Evolutionary conservation across 2,329 filamentous ascomycete species (phyloP).

Genomic region (Tympanopsis confertula): DNA sequence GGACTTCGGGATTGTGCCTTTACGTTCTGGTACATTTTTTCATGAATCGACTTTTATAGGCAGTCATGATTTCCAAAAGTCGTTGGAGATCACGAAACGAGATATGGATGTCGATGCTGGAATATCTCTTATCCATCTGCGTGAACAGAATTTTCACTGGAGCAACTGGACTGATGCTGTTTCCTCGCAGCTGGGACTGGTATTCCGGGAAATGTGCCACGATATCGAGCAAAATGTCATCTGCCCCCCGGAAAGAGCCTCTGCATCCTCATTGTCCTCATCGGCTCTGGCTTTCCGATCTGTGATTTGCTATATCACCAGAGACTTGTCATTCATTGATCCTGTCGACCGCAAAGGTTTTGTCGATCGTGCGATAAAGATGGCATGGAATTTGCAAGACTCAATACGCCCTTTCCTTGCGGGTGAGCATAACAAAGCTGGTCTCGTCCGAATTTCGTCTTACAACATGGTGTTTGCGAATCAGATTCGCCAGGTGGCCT

Average conservation of each 20-base stretch:
- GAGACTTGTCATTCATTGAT: constrained; percentile 37
- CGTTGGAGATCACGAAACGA: constrained; percentile 23
- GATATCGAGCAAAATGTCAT: constrained; percentile 6
- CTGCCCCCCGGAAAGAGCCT: not conserved
- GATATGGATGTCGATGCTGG: constrained; percentile 29
- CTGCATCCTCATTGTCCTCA: not conserved
- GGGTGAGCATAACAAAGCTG: not conserved
- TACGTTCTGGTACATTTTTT: constrained; percentile 39
- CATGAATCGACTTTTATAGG: constrained; percentile 43
- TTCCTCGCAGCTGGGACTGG: constrained; percentile 26
- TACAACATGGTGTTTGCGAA: not conserved
- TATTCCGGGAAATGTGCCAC: constrained; percentile 19
- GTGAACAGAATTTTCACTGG: constrained; percentile 26
- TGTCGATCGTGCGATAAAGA: constrained; percentile 17
- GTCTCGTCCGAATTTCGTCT: not conserved
- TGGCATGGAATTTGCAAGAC: constrained; percentile 12
- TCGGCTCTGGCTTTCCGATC: constrained; percentile 14
- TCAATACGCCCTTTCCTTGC: not conserved
- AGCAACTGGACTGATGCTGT: constrained; percentile 42
- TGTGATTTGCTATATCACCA: constrained; percentile 33
- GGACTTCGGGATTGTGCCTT: constrained; percentile 37
- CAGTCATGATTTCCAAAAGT: constrained; percentile 36
- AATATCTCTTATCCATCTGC: constrained; percentile 21
- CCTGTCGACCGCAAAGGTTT: constrained; percentile 36
- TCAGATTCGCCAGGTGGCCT: not conserved